These are phyloP conservation scores for Knoxdaviesia capensis DNA, from an alignment of 2,329 filamentous ascomycete genomes.

Conservation along the genomic window DNA sequence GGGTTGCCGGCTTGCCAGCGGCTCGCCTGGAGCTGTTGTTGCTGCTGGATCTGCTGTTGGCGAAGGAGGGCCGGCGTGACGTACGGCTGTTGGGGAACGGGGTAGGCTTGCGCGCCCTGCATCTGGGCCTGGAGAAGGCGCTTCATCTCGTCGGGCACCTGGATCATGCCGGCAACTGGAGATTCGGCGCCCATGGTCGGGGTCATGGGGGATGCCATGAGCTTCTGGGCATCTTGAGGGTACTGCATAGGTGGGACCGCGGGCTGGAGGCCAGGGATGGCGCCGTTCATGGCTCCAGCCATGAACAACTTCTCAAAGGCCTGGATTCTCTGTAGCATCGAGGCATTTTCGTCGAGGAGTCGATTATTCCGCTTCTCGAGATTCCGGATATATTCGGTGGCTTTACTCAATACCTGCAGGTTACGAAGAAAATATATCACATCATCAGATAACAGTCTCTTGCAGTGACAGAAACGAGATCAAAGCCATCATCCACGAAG, in stretches of 20 bases:
- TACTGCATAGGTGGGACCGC: slow-evolving; percentile 33
- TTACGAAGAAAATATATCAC: neutral
- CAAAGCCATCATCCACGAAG: too few relatives aligned
- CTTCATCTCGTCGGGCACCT: slow-evolving; percentile 46
- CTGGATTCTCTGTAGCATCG: slow-evolving; percentile 58
- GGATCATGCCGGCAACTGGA: slow-evolving; percentile 36
- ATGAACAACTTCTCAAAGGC: slow-evolving; percentile 65
- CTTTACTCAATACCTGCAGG: slow-evolving; percentile 62
- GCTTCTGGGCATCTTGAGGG: slow-evolving; percentile 11
- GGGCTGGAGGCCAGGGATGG: slow-evolving; percentile 32
- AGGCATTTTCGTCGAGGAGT: slow-evolving; percentile 60
- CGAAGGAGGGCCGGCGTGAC: slow-evolving; percentile 24
- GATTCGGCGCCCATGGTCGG: slow-evolving; percentile 22
- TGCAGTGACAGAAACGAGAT: too few relatives aligned
- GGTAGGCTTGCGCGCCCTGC: slow-evolving; percentile 32
- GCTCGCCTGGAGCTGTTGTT: slow-evolving; percentile 26
- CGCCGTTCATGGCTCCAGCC: slow-evolving; percentile 48
- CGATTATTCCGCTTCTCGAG: slow-evolving; percentile 78
- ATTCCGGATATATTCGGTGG: slow-evolving; percentile 89
- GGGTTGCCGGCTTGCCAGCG: slow-evolving; percentile 31
- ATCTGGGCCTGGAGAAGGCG: slow-evolving; percentile 37
- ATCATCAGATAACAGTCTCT: too few relatives aligned
- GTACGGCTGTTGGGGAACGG: slow-evolving; percentile 25
- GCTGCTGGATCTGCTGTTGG: slow-evolving; percentile 36
- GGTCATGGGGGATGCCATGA: slow-evolving; percentile 23